phyloP scores from a whole-genome alignment of 805 yeast species.

The Candida pini region DNA sequence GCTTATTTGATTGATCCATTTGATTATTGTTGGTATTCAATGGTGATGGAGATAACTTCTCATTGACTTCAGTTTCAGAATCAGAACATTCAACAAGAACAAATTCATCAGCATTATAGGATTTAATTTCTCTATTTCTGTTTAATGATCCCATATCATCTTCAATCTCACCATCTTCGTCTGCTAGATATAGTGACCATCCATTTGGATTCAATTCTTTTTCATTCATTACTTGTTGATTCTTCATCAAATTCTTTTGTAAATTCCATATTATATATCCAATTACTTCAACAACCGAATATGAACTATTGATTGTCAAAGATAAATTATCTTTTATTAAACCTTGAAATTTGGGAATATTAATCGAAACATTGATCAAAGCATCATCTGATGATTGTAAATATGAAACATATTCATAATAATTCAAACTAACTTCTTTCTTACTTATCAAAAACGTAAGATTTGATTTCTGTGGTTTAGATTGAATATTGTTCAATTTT shows the following conservation, averaged over 20 bases:
- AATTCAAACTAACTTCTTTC: constrained; percentile 39
- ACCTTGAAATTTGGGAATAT: constrained; percentile 14
- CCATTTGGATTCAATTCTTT: constrained; percentile 53
- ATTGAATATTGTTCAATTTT: not conserved
- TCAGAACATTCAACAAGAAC: constrained; percentile 61
- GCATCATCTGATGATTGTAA: constrained; percentile 8
- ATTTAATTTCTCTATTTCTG: constrained; percentile 54
- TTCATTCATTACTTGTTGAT: constrained; percentile 3
- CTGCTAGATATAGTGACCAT: constrained; percentile 79
- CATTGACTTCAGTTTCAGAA: constrained; percentile 44
- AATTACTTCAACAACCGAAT: constrained; percentile 47
- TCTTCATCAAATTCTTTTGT: constrained; percentile 14
- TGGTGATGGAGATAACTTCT: constrained; percentile 46
- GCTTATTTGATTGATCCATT: not conserved
- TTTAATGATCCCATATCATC: constrained; percentile 90
- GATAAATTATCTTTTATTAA: constrained; percentile 8
- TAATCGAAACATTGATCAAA: constrained; percentile 11
- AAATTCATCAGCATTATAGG: constrained; percentile 78
- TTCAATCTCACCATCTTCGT: constrained; percentile 89
- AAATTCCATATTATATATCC: constrained; percentile 43
- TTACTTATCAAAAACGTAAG: constrained; percentile 41
- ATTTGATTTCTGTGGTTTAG: constrained; percentile 23
- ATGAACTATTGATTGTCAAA: constrained; percentile 29
- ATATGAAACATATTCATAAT: constrained; percentile 23
- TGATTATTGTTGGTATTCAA: constrained; percentile 11